Percentiles rank a stretch among this genome's conserved stretches.
These are phyloP conservation scores for Margaritispora aquatica DNA, from an alignment of 495 filamentous ascomycete genomes.

Conservation along the genomic window DNA sequence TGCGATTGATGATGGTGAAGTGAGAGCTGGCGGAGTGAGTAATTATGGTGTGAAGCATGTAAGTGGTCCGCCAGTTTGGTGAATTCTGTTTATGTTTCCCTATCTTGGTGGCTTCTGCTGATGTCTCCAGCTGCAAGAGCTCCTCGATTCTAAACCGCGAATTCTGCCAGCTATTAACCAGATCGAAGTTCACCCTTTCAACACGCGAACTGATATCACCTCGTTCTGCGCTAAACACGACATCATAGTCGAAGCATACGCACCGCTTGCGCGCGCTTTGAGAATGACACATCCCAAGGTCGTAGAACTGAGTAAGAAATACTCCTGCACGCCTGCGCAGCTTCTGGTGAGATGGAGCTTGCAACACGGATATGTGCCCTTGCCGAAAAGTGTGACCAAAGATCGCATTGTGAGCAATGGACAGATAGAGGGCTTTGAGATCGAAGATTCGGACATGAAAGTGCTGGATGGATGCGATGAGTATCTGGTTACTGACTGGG, in stretches of 20 bases:
- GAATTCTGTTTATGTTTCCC: no score
- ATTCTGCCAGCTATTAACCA: slow-evolving; percentile 60
- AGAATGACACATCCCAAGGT: slow-evolving; percentile 61
- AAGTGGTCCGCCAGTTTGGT: no score
- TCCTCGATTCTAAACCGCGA: slow-evolving; percentile 45
- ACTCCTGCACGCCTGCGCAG: slow-evolving; percentile 69
- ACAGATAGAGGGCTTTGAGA: slow-evolving; percentile 71
- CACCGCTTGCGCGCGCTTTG: slow-evolving; percentile 64
- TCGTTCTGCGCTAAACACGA: slow-evolving; percentile 63
- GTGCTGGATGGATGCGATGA: slow-evolving; percentile 45
- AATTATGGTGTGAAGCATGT: slow-evolving; percentile 67
- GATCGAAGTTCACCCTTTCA: slow-evolving; percentile 88
- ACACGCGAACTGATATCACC: slow-evolving; percentile 64
- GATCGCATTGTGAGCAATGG: slow-evolving; percentile 67
- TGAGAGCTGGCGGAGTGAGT: slow-evolving; percentile 56
- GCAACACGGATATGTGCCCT: slow-evolving; percentile 70
- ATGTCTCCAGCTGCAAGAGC: slow-evolving; percentile 47
- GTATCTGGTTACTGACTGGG: slow-evolving; percentile 69
- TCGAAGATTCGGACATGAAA: slow-evolving; percentile 53
- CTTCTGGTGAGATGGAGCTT: slow-evolving; percentile 80
- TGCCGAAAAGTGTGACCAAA: slow-evolving; percentile 69
- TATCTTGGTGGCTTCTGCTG: not conserved
- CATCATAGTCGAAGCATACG: slow-evolving; percentile 74
- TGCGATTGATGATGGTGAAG: slow-evolving; percentile 54
- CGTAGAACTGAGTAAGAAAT: slow-evolving; percentile 55